Evolutionary conservation across 2,329 filamentous ascomycete species (phyloP), one percentile per base, ranked within the genome.

Genomic region (Calonectria pauciramosa): DNA sequence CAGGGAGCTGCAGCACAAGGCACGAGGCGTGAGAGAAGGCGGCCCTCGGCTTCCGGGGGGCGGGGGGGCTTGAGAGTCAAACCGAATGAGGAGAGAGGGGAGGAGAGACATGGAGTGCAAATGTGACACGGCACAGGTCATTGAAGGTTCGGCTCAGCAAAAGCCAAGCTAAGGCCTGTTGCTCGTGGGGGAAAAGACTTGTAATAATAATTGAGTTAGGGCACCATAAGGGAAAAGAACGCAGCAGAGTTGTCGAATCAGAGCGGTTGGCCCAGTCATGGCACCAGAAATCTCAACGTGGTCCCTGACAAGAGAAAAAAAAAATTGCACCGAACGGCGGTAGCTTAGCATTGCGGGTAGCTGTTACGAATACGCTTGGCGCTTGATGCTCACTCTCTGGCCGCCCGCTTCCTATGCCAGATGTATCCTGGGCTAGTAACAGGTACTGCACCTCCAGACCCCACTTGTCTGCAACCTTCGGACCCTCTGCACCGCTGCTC

Each of bases 201-300:
- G 56, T 41, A 41, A 63, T 26, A 41, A 63, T n/a, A n/a, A n/a
- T 28, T 60, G 34, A 60, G 54, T 30, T 38, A 60, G 56, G 38
- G 34, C 13, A 60, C 36, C 26, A 20, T 13, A 28, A 63, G 18
- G 41, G 23, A 68, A 69, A 65, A 49, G 64, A 20, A 59, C 56
- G 47, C 56, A 56, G 32, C 26, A 38, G 65, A 56, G 38, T 41
- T 51, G 41, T 49, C 68, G 68, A 54, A 36, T 44, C 56, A 52
- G 30, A 20, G 20, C 63, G 49, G 68, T 11, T 72, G 54, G 66
- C 77, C 79, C 79, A 81, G 76, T 80, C 72, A 73, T 59, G 72
- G 72, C 70, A 70, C 70, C 59, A 72, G 78, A 80, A 79, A 80
- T 77, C 70, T 76, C 78, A 81, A 81, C 79, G 79, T 81, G 79